Evolutionary conservation across 2,329 filamentous ascomycete species (phyloP).

Genomic region (Sphaerulina musiva): DNA sequence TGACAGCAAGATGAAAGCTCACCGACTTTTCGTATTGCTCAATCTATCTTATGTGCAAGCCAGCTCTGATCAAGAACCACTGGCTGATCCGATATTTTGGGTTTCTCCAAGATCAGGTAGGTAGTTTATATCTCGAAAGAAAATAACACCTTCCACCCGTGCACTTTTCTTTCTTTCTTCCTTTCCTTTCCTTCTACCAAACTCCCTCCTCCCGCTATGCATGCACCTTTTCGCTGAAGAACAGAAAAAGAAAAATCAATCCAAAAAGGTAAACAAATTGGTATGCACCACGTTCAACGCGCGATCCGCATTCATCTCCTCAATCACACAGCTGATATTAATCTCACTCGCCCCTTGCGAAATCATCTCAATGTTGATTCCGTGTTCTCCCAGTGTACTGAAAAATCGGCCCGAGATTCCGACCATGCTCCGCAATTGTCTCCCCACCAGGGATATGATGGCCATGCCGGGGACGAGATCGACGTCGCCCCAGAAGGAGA

Average conservation of each 20-base stretch:
- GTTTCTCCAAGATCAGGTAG: background rate
- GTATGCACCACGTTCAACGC: constrained; percentile 96
- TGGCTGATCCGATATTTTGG: background rate
- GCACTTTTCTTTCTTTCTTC: background rate
- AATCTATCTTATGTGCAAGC: constrained; percentile 1
- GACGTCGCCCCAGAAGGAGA: constrained; percentile 78
- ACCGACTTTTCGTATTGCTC: background rate
- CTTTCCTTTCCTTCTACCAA: background rate
- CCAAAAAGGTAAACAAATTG: constrained; percentile 91
- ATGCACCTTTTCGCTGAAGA: background rate
- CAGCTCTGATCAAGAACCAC: background rate
- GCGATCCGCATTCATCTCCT: constrained; percentile 79
- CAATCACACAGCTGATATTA: constrained; percentile 97
- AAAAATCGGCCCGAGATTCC: constrained; percentile 94
- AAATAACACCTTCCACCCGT: background rate
- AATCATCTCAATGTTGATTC: constrained; percentile 99
- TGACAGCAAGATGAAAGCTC: background rate
- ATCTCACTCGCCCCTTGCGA: constrained; percentile 98
- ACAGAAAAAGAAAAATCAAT: constrained; percentile 59
- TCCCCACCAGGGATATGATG: constrained; percentile 87
- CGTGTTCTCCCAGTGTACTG: constrained; percentile 83
- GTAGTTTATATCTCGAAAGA: background rate
- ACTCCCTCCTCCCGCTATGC: background rate
- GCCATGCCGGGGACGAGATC: constrained; percentile 89
- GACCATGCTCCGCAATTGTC: constrained; percentile 93